Evolutionary conservation across 2,329 filamentous ascomycete species (phyloP).

Genomic region (Rosellinia necatrix): DNA sequence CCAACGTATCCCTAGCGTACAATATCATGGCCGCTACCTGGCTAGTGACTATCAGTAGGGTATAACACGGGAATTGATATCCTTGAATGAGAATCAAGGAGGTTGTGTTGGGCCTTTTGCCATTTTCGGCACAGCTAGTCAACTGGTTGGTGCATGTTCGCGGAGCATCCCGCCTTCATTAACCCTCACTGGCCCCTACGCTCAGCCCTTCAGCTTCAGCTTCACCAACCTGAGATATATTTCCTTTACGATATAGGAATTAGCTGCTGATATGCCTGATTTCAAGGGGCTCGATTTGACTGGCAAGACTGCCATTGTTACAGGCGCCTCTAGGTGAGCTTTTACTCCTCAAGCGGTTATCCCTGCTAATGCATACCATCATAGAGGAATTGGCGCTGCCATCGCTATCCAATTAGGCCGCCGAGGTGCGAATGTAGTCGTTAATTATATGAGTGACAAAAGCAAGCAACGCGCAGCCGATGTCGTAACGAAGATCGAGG

Average conservation of each 20-base stretch:
- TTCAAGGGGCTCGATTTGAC: slow-evolving; percentile 4
- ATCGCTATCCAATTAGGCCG: slow-evolving; percentile 2
- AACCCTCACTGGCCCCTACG: neutral
- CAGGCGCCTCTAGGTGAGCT: neutral
- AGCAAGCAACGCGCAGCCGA: neutral
- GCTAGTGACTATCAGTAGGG: no score
- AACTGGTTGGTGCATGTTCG: neutral
- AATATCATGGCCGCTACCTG: no score
- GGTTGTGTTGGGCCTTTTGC: neutral
- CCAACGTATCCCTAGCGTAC: neutral
- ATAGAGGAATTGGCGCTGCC: neutral
- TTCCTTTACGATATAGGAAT: neutral
- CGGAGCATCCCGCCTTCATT: neutral
- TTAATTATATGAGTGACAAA: neutral
- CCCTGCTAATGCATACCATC: neutral
- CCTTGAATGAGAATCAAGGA: neutral
- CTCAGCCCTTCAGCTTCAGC: neutral
- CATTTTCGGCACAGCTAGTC: neutral
- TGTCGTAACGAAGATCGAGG: neutral
- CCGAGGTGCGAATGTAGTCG: slow-evolving; percentile 1
- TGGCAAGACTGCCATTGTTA: slow-evolving; percentile 1
- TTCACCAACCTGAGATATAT: neutral
- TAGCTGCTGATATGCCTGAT: neutral
- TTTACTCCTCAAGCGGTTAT: neutral
- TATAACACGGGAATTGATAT: neutral